phyloP scores from a whole-genome alignment of 1,284 basidiomycete genomes.

The Moniliella sp. region DNA sequence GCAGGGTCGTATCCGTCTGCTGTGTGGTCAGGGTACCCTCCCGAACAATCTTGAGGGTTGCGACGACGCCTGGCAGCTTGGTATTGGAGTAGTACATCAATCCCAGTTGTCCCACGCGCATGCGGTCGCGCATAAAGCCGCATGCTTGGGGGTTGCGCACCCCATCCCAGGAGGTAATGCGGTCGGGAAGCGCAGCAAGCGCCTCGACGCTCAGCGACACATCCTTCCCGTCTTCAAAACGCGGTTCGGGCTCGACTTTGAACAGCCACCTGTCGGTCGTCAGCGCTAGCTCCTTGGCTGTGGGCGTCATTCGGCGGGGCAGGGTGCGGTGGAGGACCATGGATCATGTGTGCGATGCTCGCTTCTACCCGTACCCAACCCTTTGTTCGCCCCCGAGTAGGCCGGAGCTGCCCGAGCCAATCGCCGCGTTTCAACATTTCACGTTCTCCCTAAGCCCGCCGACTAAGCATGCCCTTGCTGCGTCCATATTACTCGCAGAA shows the following conservation, averaged over 20 bases:
- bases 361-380: too few relatives aligned
- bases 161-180: conserved; percentile 82
- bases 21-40: conserved; percentile 11
- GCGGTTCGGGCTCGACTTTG: conserved; percentile 26
- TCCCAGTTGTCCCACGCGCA: conserved; percentile 64
- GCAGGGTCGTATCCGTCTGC: conserved; percentile 78
- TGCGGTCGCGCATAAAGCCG: conserved; percentile 59
- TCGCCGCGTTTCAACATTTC: too few relatives aligned
- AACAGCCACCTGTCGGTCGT: conserved; percentile 14
- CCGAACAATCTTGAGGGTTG: conserved; percentile 21
- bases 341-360: too few relatives aligned
- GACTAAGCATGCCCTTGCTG: too few relatives aligned
- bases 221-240: conserved; percentile 19
- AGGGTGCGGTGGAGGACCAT: too few relatives aligned
- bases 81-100: conserved; percentile 71
- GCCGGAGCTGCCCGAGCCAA: too few relatives aligned
- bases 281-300: not conserved
- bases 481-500: too few relatives aligned
- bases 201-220: conserved; percentile 23
- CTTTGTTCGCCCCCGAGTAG: too few relatives aligned
- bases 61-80: too few relatives aligned
- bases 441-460: too few relatives aligned
- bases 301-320: too few relatives aligned
- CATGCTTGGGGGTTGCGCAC: conserved; percentile 73
- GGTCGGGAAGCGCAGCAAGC: conserved; percentile 28